These are phyloP conservation scores for Zea luxurians DNA, from an alignment of 176 grass and related monocot species.

Conservation along the genomic window DNA sequence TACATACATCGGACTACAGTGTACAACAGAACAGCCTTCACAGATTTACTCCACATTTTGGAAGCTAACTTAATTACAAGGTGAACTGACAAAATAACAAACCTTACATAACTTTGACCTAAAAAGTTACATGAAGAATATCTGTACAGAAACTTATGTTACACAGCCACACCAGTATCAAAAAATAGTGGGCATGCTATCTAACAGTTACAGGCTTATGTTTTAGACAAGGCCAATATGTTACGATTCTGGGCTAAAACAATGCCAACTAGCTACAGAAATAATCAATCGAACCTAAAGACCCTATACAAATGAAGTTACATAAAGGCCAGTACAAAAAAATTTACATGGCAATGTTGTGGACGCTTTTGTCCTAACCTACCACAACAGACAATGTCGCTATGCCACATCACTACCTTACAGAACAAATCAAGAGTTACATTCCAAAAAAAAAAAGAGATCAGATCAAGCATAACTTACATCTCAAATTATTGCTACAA, in stretches of 20 bases:
- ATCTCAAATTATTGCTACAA: constrained; percentile 48
- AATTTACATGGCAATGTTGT: not conserved
- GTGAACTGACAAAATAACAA: not conserved
- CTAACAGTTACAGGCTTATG: constrained; percentile 18
- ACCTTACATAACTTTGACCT: constrained; percentile 22
- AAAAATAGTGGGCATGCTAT: not conserved
- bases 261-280: constrained; percentile 38
- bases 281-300: not conserved
- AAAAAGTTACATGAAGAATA: constrained; percentile 11
- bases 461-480: constrained; percentile 57
- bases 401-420: not conserved
- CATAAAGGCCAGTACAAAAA: constrained; percentile 1
- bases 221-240: not conserved
- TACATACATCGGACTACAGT: constrained; percentile 27
- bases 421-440: constrained; percentile 38
- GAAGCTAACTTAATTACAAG: constrained; percentile 29
- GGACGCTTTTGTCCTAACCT: not conserved
- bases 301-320: not conserved
- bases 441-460: constrained; percentile 37
- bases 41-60: not conserved
- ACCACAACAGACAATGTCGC: not conserved
- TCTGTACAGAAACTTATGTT: constrained; percentile 22
- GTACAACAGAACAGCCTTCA: constrained; percentile 19
- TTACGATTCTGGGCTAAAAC: constrained; percentile 40
- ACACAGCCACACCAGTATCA: constrained; percentile 18